phyloP scores from a whole-genome alignment of 371 early-diverging fungal species.

The Mortierella sp. region DNA sequence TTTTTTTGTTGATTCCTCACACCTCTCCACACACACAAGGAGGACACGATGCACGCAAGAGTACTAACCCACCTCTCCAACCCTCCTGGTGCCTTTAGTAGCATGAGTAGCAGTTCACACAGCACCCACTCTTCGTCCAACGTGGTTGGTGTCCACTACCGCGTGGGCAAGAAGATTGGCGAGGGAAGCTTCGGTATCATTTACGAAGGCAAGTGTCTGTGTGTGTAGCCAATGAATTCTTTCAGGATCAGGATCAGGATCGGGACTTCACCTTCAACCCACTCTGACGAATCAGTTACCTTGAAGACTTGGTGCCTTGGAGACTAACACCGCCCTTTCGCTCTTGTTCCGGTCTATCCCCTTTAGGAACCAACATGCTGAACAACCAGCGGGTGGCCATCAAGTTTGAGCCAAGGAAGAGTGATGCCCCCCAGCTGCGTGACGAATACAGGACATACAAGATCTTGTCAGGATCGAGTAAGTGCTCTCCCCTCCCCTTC shows the following conservation, averaged over 20 bases:
- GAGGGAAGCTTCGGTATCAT: constrained; percentile 98
- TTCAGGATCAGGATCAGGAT: no score
- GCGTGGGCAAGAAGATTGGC: constrained; percentile 95
- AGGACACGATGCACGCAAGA: not conserved
- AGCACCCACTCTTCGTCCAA: constrained; percentile 61
- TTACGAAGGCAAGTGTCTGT: constrained; percentile 84
- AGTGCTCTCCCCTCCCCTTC: constrained; percentile 16
- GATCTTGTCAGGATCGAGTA: constrained; percentile 80
- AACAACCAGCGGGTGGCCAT: constrained; percentile 89
- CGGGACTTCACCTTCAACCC: no score
- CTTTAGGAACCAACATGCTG: constrained; percentile 70
- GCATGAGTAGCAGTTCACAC: constrained; percentile 53
- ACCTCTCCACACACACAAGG: no score
- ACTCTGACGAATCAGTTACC: no score
- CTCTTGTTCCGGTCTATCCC: no score
- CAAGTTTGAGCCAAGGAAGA: constrained; percentile 95
- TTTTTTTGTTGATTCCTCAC: not conserved
- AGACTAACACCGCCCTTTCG: no score
- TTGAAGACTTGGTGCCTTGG: no score
- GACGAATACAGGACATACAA: constrained; percentile 95
- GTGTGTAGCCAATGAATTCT: no score
- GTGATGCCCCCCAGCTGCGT: constrained; percentile 92
- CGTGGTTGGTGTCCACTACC: constrained; percentile 93
- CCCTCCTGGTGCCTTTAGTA: constrained; percentile 3
- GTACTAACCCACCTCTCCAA: not conserved